Evolutionary conservation across 2,329 filamentous ascomycete genomes (phyloP), one percentile per base, ranked within the genome.

Genomic region (Aspergillus carbonarius): DNA sequence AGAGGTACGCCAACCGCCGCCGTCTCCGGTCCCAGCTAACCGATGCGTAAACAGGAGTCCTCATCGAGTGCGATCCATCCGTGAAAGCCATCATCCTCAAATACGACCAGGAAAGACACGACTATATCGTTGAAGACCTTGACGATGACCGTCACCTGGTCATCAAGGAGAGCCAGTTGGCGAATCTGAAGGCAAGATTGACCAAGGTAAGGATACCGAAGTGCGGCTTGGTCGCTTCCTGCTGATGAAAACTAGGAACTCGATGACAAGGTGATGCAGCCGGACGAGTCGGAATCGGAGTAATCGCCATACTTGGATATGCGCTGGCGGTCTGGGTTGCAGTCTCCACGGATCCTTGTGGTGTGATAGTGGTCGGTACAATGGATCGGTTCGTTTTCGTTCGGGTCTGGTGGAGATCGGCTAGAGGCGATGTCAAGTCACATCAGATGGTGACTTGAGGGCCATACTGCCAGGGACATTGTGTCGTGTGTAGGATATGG

Each of bases 21-120:
- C 30, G 25, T 23, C 7, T 18, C 25, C 10, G 27, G 1, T 13
- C 23, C 27, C 20, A n/a, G 32, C 59, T 61, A 53, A 66, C 37
- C 32, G 42, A 32, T 12, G 35, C 9, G 4, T 53, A 25, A 7
- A 40, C 62, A 80, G 78, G 78, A 55, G 74, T 80, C 40, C 70
- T 80, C 12, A 74, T 80, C 58, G 77, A 80, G 68, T 80, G 78
- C 68, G 78, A 80, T 61, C 78, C 78, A 3, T 80, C 78, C 40
- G 78, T 80, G 64, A 80, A 80, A 66, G 76, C 78, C 42, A 79
- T 80, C 64, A 79, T 80, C 55, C 69, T 79, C 27, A 80, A 79
- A 51, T 79, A 79, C 63, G 78, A 80, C 60, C 74, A 78, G 61
- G 76, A 78, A 55, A 66, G 71, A 49, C 77, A 79, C 58, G 78